Evolutionary conservation across 139 green algal genomes (phyloP), one percentile per base, ranked within the genome.

Genomic region (Closterium sp.): DNA sequence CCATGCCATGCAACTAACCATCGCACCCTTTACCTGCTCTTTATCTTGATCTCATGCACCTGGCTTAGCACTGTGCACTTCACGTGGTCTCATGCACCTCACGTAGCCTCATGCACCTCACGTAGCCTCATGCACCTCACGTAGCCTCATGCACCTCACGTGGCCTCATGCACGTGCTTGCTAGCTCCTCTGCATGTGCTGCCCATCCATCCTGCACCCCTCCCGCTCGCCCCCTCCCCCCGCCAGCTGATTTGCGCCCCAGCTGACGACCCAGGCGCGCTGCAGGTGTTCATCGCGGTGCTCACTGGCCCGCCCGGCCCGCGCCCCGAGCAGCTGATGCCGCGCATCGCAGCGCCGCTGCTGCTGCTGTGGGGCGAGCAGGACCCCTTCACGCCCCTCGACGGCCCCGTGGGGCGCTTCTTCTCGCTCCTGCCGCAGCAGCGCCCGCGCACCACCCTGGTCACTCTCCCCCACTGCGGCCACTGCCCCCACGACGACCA

Each of bases 281-380:
- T 98, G 33, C 96, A 98, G 23, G 96, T 97, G 0, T 99, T 99
- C 93, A 96, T 98, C 0, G 96, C 93, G 12, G 96, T 99, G 55
- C 95, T 99, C 25, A 98, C 97, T 94, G 96, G 97, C 9, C 96
- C 96, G 0, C 96, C 97, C 9, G 97, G 97, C 1, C 97, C 97
- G 25, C 94, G 96, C n/a, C 97, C 97, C 2, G 95, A 97, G 90
- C 88, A 93, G 19, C 91, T 98, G 33, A 85, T 98, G 33, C 89
- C 93, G 1, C 86, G 93, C 6, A 35, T 96, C 88, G 32, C 86
- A 21, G 89, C 85, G 21, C 97, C 97, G 1, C 87, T 99, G 66
- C 95, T 99, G 64, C 88, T 99, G 8, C 85, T 98, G 35, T 99
- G 97, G 97, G 97, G 97, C 0, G 94, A 96, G 34, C 86, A 91